These are phyloP conservation scores for Penicillium aurantiogriseum DNA, from an alignment of 2,329 filamentous ascomycete species.

Conservation along the genomic window DNA sequence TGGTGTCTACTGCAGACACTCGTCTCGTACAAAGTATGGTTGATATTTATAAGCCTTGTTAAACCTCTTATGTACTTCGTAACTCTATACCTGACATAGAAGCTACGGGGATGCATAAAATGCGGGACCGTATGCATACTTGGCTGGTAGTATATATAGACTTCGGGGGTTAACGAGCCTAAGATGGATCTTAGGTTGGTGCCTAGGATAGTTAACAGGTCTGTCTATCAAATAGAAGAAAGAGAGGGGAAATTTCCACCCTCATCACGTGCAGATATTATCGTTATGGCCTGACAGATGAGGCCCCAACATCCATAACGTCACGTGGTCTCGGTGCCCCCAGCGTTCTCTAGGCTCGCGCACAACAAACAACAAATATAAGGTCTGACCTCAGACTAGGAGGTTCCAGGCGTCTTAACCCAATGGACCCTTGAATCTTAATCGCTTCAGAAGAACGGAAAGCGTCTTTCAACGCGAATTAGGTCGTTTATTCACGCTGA, in stretches of 20 bases:
- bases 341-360: too few relatives aligned
- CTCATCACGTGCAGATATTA: not conserved
- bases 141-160: not conserved
- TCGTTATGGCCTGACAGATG: fast-evolving
- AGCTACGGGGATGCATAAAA: not conserved
- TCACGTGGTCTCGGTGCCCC: not conserved
- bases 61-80: too few relatives aligned
- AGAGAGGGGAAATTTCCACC: not conserved
- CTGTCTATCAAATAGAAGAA: not conserved
- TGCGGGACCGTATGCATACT: not conserved
- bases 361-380: not conserved
- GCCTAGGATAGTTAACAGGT: too few relatives aligned
- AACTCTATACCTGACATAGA: not conserved
- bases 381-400: too few relatives aligned
- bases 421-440: not conserved
- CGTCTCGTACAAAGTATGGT: too few relatives aligned
- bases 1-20: not conserved
- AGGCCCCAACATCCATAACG: not conserved
- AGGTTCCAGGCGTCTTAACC: too few relatives aligned
- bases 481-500: not conserved
- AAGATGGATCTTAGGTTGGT: not conserved
- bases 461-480: too few relatives aligned
- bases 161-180: not conserved
- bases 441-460: not conserved
- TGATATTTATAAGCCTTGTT: too few relatives aligned